Evolutionary conservation across 495 filamentous ascomycete species (phyloP), one percentile per base, ranked within the genome.

Genomic region (Oidiodendron maius): DNA sequence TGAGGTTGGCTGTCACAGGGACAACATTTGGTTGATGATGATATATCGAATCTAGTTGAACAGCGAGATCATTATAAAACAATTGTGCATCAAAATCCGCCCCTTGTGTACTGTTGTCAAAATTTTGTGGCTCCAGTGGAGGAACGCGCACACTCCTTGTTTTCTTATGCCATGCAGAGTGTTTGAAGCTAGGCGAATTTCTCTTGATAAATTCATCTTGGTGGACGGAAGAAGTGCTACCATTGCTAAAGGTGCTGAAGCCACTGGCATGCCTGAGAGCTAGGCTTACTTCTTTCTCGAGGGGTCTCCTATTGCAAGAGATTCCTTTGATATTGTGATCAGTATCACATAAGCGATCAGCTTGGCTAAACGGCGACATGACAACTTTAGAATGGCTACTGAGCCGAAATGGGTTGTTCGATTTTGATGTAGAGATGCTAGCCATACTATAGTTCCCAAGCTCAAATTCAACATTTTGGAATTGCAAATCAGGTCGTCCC

Each of bases 211-310:
- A 11, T 40, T 10, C 30, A 26, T 41, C 17, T 5, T 30, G 32
- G 25, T 38, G 32, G 6, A 35, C 30, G 8, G 52, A 40, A 2
- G 46, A 23, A 12, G 42, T 46, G 26, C 46, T 55, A 10, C 46
- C 52, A 39, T 23, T 46, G 39, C 51, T 54, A 11, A 34, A 50
- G 22, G 38, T 26, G 36, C 55, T 58, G 22, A 37, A 32, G 1
- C 45, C 49, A 44, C 57, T 59, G n/a, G 41, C 52, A 30, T 50
- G 40, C 8, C 57, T 35, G 5, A 59, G 35, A 15, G 48, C 57
- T 48, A 43, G 20, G 42, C 49, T 56, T 1, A 59, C 41, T 15
- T 56, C 57, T 22, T 38, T 24, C 41, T 59, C 57, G 12, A 58
- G 48, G 8, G 55, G 51, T 12, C 25, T 9, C 41, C 55, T 44